Conservation (phyloP, 1,139 yeast species). For the Protomyces pachydermus region DNA sequence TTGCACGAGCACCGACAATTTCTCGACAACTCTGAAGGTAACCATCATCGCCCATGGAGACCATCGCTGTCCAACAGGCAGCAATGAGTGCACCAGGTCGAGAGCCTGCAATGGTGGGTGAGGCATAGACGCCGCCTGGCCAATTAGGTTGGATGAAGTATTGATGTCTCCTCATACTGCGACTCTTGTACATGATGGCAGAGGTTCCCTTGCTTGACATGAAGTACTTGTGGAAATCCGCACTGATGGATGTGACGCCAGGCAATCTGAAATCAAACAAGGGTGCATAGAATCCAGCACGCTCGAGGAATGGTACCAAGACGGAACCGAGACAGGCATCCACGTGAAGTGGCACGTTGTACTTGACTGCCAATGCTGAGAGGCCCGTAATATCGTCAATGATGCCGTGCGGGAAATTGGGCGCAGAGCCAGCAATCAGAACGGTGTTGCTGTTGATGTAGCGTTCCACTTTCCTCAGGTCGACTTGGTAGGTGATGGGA, state of each 20-base stretch:
- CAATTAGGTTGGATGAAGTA: slow-evolving; percentile 79
- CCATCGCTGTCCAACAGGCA: slow-evolving; percentile 94
- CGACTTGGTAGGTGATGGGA: slow-evolving; percentile 62
- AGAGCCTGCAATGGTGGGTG: slow-evolving; percentile 94
- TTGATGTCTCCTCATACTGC: slow-evolving; percentile 67
- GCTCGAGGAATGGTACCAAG: slow-evolving; percentile 71
- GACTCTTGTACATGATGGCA: slow-evolving; percentile 75
- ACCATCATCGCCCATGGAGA: slow-evolving; percentile 74
- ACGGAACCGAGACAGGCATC: slow-evolving; percentile 96
- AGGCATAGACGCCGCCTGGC: slow-evolving; percentile 94
- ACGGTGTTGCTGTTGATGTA: slow-evolving; percentile 75
- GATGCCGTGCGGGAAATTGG: slow-evolving; percentile 94
- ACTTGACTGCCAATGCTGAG: slow-evolving; percentile 57
- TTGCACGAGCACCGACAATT: slow-evolving; percentile 62
- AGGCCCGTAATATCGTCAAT: slow-evolving; percentile 79
- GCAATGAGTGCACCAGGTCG: slow-evolving; percentile 96
- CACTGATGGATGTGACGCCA: slow-evolving; percentile 95
- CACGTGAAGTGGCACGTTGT: slow-evolving; percentile 79
- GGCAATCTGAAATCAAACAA: slow-evolving; percentile 78
- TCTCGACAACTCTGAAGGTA: slow-evolving; percentile 61
- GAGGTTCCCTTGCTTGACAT: slow-evolving; percentile 98
- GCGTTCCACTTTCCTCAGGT: slow-evolving; percentile 55
- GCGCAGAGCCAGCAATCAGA: slow-evolving; percentile 85
- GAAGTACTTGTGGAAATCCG: slow-evolving; percentile 97
- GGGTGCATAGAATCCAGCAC: slow-evolving; percentile 52